Base-by-base conservation (phyloP, 306 rosid genomes). In the Sicyos baderoa region DNA sequence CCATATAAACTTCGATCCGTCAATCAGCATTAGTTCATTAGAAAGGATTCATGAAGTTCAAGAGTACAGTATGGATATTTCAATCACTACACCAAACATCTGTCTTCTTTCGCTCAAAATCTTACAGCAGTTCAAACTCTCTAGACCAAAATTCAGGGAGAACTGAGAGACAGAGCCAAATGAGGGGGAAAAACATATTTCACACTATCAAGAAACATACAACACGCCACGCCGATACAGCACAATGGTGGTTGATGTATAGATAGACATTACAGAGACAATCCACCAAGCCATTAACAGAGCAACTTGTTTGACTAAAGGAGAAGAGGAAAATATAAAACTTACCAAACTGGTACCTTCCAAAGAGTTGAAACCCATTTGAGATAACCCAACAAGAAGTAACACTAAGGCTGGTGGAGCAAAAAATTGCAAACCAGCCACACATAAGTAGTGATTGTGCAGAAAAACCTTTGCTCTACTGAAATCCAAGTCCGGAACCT, bases 211-310 rank as follows among this genome's bases (percentile, higher is more conserved):
- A 76, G 99, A 86, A 77, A 93, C 67, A 68, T 86, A 88, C 75
- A 86, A 79, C 55, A 78, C 29, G 51, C 94, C 83, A 54, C 78
- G 83, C 21, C 97, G 94, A 76, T 79, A 88, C 12, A 93, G 80
- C 74, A 80, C 19, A 77, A 90, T 72, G 76, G 79, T 82, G 63
- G 48, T 84, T 2, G 87, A 93, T 57, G 86, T 79, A 71, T 82
- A 86, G 71, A 86, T 49, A 15, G 89, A 79, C 87, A 79, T 78
- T 49, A 93, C 79, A 77, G 83, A 87, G 52, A 76, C 72, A 69
- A 86, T 82, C 99, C 99, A 93, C 97, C 97, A 93, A 64, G 96
- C 97, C 87, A 88, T 72, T 75, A 89, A 88, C 76, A 90, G 68
- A 50, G 86, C 79, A 62, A 75, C 79, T 73, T 86, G 87, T 59